Evolutionary conservation across 495 filamentous ascomycete genomes (phyloP).

Genomic region (Talaromyces thailandensis): DNA sequence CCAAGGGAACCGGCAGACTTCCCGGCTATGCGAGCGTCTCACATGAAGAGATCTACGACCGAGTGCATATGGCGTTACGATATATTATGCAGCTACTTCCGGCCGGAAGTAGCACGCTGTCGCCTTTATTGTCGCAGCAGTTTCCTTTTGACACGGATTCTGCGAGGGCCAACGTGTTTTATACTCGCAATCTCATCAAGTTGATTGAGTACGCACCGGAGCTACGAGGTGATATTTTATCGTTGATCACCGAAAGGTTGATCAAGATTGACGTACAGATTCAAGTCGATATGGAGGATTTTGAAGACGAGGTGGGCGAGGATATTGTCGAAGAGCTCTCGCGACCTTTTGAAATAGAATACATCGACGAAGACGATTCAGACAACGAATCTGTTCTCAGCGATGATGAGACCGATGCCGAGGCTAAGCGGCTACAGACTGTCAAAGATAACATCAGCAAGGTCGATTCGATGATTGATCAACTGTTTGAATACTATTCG

Average conservation of each 20-base stretch:
- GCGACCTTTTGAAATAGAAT: conserved; percentile 28
- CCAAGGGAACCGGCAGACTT: conserved; percentile 44
- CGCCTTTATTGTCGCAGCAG: conserved; percentile 49
- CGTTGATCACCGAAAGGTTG: conserved; percentile 69
- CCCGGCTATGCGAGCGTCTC: conserved; percentile 51
- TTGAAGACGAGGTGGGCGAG: conserved; percentile 63
- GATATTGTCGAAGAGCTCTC: conserved; percentile 29
- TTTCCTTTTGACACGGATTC: conserved; percentile 71
- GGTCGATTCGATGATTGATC: conserved; percentile 85
- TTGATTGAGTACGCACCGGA: conserved; percentile 69
- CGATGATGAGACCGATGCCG: conserved; percentile 39
- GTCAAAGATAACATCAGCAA: conserved; percentile 79
- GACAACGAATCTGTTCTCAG: conserved; percentile 45
- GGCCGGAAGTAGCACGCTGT: conserved; percentile 61
- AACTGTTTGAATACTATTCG: conserved; percentile 77
- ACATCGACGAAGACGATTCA: conserved; percentile 49
- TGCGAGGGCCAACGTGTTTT: conserved; percentile 62
- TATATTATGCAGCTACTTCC: conserved; percentile 72
- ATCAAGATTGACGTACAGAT: conserved; percentile 94
- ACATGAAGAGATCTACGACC: conserved; percentile 49
- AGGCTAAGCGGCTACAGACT: conserved; percentile 42
- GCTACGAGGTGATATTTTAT: conserved; percentile 72
- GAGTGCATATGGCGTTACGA: conserved; percentile 66
- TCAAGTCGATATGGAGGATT: conserved; percentile 81
- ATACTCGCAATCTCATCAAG: conserved; percentile 68